Evolutionary conservation across 2,329 filamentous ascomycete genomes (phyloP), one percentile per base, ranked within the genome.

Genomic region (Cladorrhinum sp.): DNA sequence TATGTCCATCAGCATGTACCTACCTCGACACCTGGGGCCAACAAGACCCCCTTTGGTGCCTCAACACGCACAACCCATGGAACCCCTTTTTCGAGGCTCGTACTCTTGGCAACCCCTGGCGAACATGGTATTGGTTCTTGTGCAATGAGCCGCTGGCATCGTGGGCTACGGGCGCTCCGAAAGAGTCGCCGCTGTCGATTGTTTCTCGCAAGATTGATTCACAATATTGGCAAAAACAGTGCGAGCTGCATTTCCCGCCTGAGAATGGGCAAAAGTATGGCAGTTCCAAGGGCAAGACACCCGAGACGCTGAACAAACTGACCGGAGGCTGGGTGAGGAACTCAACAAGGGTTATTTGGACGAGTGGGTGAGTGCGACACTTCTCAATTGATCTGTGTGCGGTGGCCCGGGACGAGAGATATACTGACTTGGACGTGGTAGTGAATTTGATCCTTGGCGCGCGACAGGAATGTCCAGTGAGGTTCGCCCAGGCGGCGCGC

Each of bases 61-160:
- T 67, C 51, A 65, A 67, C 63, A 66, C 66, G 51, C 66, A 66
- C 57, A 63, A 67, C 59, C 55, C 54, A 2, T 52, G 60, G 21
- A 66, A 67, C 53, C 66, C 66, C 46, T 67, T 62, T 53, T 61
- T 63, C 55, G 59, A 62, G 26, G 63, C 66, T 10, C 61, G 62
- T 26, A 67, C 66, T 28, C 63, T 67, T 20, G 66, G 66, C 39
- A 67, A 67, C 63, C 66, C 64, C 0, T 67, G 66, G 66, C 61
- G 66, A 16, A 67, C 66, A 8, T 64, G 64, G 61, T 65, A 63
- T 58, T 67, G 64, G 66, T 59, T 67, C 33, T 57, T 65, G 28
- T 67, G 66, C 62, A 67, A 67, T 62, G 66, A 67, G 54, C 66
- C 64, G 1, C 48, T 67, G 2, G 66, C 64, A 0, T 66, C 64